Conservation (phyloP, 1,139 yeast species). For the Yamadazyma taylorii region DNA sequence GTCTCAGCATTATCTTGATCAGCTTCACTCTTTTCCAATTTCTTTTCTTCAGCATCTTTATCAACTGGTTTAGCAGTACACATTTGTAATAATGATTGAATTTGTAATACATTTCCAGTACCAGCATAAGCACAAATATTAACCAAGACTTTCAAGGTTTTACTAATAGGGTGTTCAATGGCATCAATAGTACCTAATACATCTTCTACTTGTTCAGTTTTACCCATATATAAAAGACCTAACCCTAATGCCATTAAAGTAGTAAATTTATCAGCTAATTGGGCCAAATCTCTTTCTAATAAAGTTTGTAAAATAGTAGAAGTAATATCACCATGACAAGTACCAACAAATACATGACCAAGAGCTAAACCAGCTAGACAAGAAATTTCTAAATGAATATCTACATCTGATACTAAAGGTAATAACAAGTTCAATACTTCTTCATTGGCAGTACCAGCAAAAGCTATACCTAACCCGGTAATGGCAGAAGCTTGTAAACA, state of each 20-base stretch:
- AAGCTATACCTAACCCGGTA: slow-evolving; percentile 90
- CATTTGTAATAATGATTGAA: slow-evolving; percentile 87
- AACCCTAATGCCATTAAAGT: slow-evolving; percentile 90
- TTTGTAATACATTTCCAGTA: slow-evolving; percentile 94
- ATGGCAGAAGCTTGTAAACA: slow-evolving; percentile 82
- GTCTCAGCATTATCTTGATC: slow-evolving; percentile 23
- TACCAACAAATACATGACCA: slow-evolving; percentile 94
- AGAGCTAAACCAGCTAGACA: slow-evolving; percentile 87
- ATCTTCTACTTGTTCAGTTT: slow-evolving; percentile 92
- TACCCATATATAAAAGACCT: slow-evolving; percentile 91
- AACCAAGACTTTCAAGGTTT: slow-evolving; percentile 85
- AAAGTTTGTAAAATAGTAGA: slow-evolving; percentile 87
- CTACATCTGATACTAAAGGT: slow-evolving; percentile 86
- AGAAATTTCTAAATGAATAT: slow-evolving; percentile 72
- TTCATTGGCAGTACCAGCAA: slow-evolving; percentile 90
- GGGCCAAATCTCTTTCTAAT: slow-evolving; percentile 77
- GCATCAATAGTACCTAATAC: slow-evolving; percentile 94
- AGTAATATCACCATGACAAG: slow-evolving; percentile 92
- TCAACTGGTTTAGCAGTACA: slow-evolving; percentile 63
- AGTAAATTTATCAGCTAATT: slow-evolving; percentile 82
- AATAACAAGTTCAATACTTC: slow-evolving; percentile 74
- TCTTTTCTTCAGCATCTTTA: slow-evolving; percentile 33
- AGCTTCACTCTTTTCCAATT: slow-evolving; percentile 39
- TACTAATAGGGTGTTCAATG: slow-evolving; percentile 90
- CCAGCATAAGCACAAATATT: slow-evolving; percentile 96